Conservation (phyloP, 2,329 filamentous ascomycete genomes). For the Verticillium tricorpus region DNA sequence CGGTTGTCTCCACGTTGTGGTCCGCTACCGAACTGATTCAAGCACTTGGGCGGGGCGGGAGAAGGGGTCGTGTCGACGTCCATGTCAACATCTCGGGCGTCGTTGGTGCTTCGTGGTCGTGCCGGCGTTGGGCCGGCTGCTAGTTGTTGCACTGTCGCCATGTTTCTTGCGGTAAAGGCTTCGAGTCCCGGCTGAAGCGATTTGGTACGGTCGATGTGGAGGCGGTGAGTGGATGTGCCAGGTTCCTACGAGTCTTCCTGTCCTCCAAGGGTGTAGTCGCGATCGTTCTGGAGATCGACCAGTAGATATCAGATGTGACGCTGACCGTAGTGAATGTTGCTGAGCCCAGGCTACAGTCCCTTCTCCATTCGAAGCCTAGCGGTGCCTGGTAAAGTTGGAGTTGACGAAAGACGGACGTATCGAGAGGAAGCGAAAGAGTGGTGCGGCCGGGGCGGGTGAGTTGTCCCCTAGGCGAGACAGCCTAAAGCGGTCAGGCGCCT, state of each 20-base stretch:
- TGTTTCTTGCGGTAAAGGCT: conserved; percentile 12
- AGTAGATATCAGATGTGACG: background rate
- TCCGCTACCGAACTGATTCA: conserved; percentile 38
- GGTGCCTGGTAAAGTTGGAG: background rate
- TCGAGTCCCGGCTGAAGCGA: background rate
- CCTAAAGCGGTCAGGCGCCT: background rate
- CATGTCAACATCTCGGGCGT: conserved; percentile 20
- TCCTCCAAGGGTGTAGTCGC: background rate
- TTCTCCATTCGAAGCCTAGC: background rate
- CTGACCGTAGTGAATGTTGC: background rate
- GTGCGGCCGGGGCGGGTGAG: conserved; percentile 7
- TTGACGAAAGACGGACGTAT: conserved; percentile 3
- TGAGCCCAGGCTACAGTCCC: background rate
- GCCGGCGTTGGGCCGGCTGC: conserved; percentile 26
- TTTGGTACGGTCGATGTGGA: background rate
- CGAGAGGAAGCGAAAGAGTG: conserved; percentile 5
- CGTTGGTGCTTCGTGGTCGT: conserved; percentile 20
- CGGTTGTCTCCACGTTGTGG: conserved; percentile 50
- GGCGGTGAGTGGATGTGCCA: background rate
- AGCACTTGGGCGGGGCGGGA: conserved; percentile 27
- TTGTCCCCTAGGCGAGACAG: conserved; percentile 2
- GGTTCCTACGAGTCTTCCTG: background rate
- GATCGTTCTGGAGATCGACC: background rate
- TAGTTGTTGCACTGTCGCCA: conserved; percentile 35
- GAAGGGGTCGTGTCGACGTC: conserved; percentile 30